A percentile compares a stretch with the other conserved stretches of the same genome.
Conservation (phyloP, 768 basidiomycete species). For the Leucosporidium yakuticum region DNA sequence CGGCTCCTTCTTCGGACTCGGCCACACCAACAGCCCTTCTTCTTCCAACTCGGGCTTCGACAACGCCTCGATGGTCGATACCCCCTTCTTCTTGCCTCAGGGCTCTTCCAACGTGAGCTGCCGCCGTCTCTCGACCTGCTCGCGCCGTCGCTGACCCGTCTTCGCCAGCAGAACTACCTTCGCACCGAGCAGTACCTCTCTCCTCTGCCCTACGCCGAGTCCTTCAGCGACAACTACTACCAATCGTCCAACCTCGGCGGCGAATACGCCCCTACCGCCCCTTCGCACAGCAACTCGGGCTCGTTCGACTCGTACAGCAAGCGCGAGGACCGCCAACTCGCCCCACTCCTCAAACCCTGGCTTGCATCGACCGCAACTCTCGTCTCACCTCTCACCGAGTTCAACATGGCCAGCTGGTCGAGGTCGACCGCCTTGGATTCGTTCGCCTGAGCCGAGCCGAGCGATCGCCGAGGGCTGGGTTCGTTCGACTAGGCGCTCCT, state of each 20-base stretch:
- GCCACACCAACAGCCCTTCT: background rate
- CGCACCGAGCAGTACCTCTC: conserved; percentile 6
- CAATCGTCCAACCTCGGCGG: background rate
- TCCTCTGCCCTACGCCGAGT: background rate
- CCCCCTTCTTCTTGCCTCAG: background rate
- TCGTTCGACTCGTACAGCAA: no score
- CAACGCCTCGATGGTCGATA: background rate
- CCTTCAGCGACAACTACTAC: background rate
- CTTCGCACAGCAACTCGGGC: background rate
- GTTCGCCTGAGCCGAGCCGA: no score
- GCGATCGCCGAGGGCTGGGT: no score
- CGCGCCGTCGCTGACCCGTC: background rate
- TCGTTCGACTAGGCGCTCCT: no score
- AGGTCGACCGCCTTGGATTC: no score
- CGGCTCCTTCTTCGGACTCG: background rate
- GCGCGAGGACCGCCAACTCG: background rate
- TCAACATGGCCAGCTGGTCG: no score
- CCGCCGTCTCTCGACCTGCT: background rate
- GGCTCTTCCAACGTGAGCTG: background rate
- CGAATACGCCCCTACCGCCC: background rate
- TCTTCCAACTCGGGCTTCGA: background rate
- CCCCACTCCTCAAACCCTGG: conserved; percentile 7
- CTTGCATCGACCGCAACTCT: background rate
- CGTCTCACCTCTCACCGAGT: no score
- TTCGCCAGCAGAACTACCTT: background rate